These are phyloP conservation scores for Besnoitia besnoiti DNA, from an alignment of 169 alveolate species.

Conservation along the genomic window DNA sequence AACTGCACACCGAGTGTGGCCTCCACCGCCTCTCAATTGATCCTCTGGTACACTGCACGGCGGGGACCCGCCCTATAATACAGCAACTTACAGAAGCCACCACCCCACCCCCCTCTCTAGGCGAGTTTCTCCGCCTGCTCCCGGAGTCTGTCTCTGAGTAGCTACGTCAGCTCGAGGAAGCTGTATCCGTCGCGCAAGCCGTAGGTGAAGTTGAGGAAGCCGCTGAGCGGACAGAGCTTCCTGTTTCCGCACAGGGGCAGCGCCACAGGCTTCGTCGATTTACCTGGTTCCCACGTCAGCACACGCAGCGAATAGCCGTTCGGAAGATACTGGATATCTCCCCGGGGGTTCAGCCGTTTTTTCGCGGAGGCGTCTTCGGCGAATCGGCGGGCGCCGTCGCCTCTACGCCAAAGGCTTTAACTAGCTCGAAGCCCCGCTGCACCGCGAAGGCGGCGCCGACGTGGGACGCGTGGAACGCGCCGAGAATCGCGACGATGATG, in stretches of 20 bases:
- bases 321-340: neutral
- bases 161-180: too few relatives aligned
- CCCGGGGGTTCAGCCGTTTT: neutral
- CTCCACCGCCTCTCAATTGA: too few relatives aligned
- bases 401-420: neutral
- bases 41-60: too few relatives aligned
- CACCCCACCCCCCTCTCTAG: too few relatives aligned
- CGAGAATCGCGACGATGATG: neutral
- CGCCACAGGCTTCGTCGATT: neutral
- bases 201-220: neutral
- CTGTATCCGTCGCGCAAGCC: too few relatives aligned
- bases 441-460: neutral
- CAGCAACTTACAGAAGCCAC: too few relatives aligned
- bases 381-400: neutral
- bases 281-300: neutral
- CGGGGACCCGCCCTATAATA: too few relatives aligned
- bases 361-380: neutral
- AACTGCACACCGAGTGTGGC: too few relatives aligned
- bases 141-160: too few relatives aligned
- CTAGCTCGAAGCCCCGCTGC: neutral
- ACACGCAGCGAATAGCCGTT: neutral
- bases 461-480: neutral
- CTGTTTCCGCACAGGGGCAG: neutral
- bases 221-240: neutral
- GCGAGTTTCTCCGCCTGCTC: too few relatives aligned